Evolutionary conservation across 2,329 filamentous ascomycete genomes (phyloP), one percentile per base, ranked within the genome.

Genomic region (Keithomyces neogunnii): DNA sequence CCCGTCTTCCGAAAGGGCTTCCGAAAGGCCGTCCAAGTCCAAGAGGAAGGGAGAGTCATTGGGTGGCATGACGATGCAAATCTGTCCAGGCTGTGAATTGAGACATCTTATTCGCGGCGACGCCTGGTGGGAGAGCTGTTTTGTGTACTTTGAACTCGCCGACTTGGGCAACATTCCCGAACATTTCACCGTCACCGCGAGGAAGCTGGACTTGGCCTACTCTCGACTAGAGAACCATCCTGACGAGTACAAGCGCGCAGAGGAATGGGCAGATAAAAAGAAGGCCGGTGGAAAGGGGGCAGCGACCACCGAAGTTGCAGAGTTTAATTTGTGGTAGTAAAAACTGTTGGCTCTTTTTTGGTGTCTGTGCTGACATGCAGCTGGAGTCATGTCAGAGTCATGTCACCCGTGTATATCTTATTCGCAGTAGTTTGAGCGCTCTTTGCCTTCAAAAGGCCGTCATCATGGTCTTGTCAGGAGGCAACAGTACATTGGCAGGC

Each of bases 41-140:
- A 49, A 48, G 26, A 49, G 43, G 42, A 49, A n/a, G 8, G 32
- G 26, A 5, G 47, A 51, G 1, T 13, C 11, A 39, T 9, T 1
- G n/a, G 29, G 19, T 19, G 11, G 5, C 2, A 26, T 50, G 5
- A 13, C 29, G n/a, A 50, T 40, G 52, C 48, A 8, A 29, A n/a
- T 11, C 13, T 51, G 51, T 7, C 54, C 51, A 8, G 52, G 54
- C n/a, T 55, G 51, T 13, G 40, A 50, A 10, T 2, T 54, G 47
- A 46, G 4, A 30, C 54, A 55, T 43, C 31, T 43, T 7, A 35
- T 53, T 11, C 51, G 49, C 32, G 49, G n/a, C 11, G 54, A 55
- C 10, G 54, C 54, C 26, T 55, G 54, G 54, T 55, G 54, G 54
- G 54, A 55, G 35, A 48, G 43, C 26, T 55, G 54, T 33, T 55